phyloP scores from a whole-genome alignment of 164 flowering plant species.

The Liquidambar formosana region DNA sequence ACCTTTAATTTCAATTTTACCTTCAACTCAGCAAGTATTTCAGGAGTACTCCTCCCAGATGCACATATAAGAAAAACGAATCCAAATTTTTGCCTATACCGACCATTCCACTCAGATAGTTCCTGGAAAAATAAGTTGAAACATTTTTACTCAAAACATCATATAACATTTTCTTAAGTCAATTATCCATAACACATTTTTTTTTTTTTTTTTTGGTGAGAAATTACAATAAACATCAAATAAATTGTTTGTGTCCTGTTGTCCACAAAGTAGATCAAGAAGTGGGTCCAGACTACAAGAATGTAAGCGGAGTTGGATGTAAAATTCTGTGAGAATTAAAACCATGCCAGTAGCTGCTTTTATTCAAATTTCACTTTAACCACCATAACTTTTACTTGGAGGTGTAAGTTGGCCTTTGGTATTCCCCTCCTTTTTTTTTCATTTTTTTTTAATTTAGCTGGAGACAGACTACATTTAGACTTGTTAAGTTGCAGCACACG shows the following conservation, averaged over 20 bases:
- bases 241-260: not conserved
- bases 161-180: not conserved
- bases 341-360: not conserved
- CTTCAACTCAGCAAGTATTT: conserved; percentile 82
- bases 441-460: too few species aligned
- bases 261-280: not conserved
- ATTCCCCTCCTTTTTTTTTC: too few species aligned
- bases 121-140: conserved; percentile 43
- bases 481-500: not conserved
- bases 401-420: not conserved
- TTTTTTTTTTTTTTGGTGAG: not conserved
- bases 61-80: conserved; percentile 91
- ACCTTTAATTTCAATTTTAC: conserved; percentile 25
- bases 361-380: not conserved
- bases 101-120: conserved; percentile 73
- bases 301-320: not conserved
- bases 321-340: not conserved
- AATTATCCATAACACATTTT: not conserved
- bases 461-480: too few species aligned
- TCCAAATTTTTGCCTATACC: conserved; percentile 77
- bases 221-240: conserved; percentile 1
- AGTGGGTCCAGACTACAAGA: not conserved
- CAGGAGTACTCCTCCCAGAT: conserved; percentile 78
- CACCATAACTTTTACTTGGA: not conserved
- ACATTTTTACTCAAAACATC: too few species aligned